A percentile compares a stretch with the other conserved stretches of the same genome.
Conservation (phyloP, 2,329 filamentous ascomycete genomes). For the Aureobasidium lini region DNA sequence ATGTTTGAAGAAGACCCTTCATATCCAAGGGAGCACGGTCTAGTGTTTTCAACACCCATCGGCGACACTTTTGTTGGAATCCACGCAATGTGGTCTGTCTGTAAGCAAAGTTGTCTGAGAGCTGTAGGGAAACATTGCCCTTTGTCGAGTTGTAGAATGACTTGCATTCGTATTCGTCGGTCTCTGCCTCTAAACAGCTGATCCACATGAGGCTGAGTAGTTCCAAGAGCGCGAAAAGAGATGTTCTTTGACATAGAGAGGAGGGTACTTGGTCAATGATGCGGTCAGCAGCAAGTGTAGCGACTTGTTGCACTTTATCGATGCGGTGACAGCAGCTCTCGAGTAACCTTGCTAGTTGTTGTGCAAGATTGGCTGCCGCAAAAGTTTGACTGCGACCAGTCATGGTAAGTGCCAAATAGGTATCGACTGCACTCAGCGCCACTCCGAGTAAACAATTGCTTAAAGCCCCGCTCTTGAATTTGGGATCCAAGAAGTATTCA, state of each 20-base stretch:
- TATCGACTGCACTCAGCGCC: slow-evolving; percentile 62
- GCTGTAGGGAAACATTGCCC: slow-evolving; percentile 72
- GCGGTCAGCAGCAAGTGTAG: slow-evolving; percentile 72
- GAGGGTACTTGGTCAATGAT: slow-evolving; percentile 83
- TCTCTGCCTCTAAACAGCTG: slow-evolving; percentile 88
- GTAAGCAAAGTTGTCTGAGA: slow-evolving; percentile 89
- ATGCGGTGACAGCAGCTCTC: slow-evolving; percentile 90
- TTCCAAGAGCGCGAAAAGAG: slow-evolving; percentile 87
- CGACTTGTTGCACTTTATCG: slow-evolving; percentile 80
- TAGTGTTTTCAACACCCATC: slow-evolving; percentile 74
- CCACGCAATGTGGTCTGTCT: slow-evolving; percentile 70
- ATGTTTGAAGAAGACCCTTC: slow-evolving; percentile 91
- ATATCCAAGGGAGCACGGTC: slow-evolving; percentile 84
- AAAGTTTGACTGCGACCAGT: slow-evolving; percentile 66
- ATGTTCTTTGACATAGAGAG: slow-evolving; percentile 79
- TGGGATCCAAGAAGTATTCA: slow-evolving; percentile 91
- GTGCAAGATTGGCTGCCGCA: slow-evolving; percentile 84
- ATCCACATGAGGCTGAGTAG: slow-evolving; percentile 91
- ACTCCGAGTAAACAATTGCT: slow-evolving; percentile 57
- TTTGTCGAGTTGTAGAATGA: slow-evolving; percentile 71
- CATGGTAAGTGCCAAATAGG: slow-evolving; percentile 70
- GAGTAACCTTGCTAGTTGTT: slow-evolving; percentile 79
- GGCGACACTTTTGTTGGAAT: slow-evolving; percentile 67
- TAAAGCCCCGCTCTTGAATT: slow-evolving; percentile 56
- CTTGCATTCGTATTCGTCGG: slow-evolving; percentile 84